These are phyloP conservation scores for Testicularia cyperi DNA, from an alignment of 1,284 basidiomycete genomes.

Conservation along the genomic window DNA sequence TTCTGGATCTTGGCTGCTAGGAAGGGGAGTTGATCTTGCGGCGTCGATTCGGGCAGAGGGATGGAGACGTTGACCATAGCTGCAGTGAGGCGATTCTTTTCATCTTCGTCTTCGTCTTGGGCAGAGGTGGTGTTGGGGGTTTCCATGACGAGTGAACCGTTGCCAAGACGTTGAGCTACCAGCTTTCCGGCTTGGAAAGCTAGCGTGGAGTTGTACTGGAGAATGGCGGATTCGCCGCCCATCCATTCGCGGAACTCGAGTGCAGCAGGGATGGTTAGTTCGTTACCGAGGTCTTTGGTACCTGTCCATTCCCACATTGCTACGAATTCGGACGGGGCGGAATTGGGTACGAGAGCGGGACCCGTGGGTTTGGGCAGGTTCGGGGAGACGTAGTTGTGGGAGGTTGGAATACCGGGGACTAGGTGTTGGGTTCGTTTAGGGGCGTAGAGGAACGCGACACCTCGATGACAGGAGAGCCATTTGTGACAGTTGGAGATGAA, in stretches of 20 bases:
- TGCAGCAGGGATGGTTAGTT: constrained; percentile 63
- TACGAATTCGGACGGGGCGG: constrained; percentile 13
- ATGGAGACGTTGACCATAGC: constrained; percentile 38
- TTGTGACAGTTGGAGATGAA: constrained; percentile 50
- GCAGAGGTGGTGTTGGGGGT: neutral
- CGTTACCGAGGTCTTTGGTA: constrained; percentile 32
- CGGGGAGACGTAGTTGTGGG: constrained; percentile 20
- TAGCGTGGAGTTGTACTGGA: constrained; percentile 73
- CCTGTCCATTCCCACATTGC: constrained; percentile 39
- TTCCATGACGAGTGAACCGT: constrained; percentile 13
- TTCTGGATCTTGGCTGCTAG: constrained; percentile 12
- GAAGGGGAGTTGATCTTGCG: constrained; percentile 1
- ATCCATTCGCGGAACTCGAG: constrained; percentile 76
- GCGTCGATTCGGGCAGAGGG: constrained; percentile 7
- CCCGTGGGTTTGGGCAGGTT: constrained; percentile 4
- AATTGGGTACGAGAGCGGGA: constrained; percentile 8
- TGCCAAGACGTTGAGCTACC: constrained; percentile 66
- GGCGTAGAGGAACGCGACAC: constrained; percentile 74
- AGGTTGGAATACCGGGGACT: constrained; percentile 74
- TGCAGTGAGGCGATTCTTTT: constrained; percentile 14
- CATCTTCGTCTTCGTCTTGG: neutral
- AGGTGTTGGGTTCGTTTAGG: constrained; percentile 76
- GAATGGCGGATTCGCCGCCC: constrained; percentile 79
- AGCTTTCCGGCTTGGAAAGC: constrained; percentile 72
- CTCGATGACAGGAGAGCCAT: constrained; percentile 69